Base-by-base conservation (phyloP, 2,329 filamentous ascomycete genomes). In the Colletotrichum neosansevieriae region DNA sequence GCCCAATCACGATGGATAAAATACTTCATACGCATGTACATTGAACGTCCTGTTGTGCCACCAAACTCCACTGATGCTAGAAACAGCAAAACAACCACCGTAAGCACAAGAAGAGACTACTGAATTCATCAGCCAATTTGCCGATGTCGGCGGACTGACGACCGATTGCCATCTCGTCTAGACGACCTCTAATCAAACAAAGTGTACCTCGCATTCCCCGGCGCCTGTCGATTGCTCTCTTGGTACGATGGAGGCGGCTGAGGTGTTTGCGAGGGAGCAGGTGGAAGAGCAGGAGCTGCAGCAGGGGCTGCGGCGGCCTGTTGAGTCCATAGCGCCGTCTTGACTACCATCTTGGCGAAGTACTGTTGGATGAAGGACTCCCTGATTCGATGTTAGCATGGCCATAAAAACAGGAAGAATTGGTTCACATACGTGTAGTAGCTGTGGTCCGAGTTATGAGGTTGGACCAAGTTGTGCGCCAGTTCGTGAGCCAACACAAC, bases 401-500 rank as follows among this genome's bases (percentile, higher is more conserved):
- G 29, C 38, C 45, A 3, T 9, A 17, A 3, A n/a, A 1, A 3
- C 5, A 13, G 4, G 32, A 40, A 13, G 1, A 12, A 29, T 21
- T 3, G 1, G 11, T 38, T 38, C 36, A 82, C 86, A 79, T 80
- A 90, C 81, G 91, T 95, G 76, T 96, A 97, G 76, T 91, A 97
- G 74, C 90, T 92, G 79, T 97, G 94, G 61, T 92, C 87, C 15
- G 92, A 84, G 75, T 91, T 91, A 78, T 98, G 95, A 71, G 89
- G 86, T 42, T 82, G 81, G 9, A 97, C 93, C 62, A 99, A 81
- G 77, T 99, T 99, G 80, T 99, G 96, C 66, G 96, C 94, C 78
- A 99, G 81, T 81, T 99, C 97, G 77, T 99, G 96, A 70, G 94
- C 97, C 70, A 98, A 79, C n/a, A 96, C 94, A 71, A 97, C 92